A percentile compares a stretch with the other conserved stretches of the same genome.
Evolutionary conservation across 352 stramenopile genomes (phyloP).

Genomic region (Phytophthora sansomeana): DNA sequence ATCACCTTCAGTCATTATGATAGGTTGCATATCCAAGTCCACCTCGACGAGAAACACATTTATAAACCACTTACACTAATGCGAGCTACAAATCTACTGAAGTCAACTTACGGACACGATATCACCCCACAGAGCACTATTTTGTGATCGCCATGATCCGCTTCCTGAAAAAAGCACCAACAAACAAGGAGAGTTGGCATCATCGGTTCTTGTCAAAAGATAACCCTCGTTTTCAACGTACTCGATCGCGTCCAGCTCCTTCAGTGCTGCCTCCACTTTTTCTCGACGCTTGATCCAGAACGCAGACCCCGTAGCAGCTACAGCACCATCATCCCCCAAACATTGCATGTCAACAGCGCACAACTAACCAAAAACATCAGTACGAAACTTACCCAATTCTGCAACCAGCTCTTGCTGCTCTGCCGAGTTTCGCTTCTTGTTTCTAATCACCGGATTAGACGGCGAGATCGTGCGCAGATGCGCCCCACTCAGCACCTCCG

Average conservation of each 20-base stretch:
- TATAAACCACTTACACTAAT: conserved; percentile 9
- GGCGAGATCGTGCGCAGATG: conserved; percentile 19
- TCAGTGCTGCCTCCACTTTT: conserved; percentile 39
- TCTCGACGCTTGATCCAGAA: conserved; percentile 54
- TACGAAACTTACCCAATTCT: conserved; percentile 23
- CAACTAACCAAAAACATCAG: too few species aligned
- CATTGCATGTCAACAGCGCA: too few species aligned
- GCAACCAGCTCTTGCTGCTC: conserved; percentile 8
- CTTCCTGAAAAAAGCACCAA: conserved; percentile 23
- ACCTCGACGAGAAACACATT: neutral
- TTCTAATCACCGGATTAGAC: conserved; percentile 9
- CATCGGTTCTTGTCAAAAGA: too few species aligned
- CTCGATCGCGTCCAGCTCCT: conserved; percentile 46
- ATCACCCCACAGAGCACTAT: conserved; percentile 1
- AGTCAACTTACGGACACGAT: neutral
- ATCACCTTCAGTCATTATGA: conserved; percentile 18
- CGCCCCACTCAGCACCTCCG: conserved; percentile 10
- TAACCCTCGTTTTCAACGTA: conserved; percentile 16
- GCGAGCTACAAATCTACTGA: neutral
- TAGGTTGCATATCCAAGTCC: too few species aligned
- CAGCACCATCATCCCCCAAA: neutral
- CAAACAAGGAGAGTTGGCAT: neutral
- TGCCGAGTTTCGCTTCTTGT: conserved; percentile 12
- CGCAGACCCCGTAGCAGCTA: conserved; percentile 36
- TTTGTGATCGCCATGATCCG: conserved; percentile 24